Percentiles rank a stretch among this genome's conserved stretches.
Conservation (phyloP, 176 grass and related monocot genomes). For the Zoysia japonica region DNA sequence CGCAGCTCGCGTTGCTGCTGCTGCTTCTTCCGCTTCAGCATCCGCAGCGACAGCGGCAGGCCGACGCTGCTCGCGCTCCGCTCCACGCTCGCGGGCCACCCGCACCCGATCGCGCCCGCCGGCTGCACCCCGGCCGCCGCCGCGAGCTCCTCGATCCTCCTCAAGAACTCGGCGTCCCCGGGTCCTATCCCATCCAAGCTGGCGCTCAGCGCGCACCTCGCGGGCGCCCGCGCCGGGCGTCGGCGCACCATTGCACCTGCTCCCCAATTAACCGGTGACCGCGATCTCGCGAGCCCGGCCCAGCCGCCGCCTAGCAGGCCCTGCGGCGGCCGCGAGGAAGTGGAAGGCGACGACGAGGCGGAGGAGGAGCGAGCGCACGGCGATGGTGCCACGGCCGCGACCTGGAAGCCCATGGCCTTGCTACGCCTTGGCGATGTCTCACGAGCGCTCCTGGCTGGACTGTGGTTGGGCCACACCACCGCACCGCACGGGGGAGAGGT, state of each 20-base stretch:
- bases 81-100: slow-evolving; percentile 56
- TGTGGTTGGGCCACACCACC: slow-evolving; percentile 28
- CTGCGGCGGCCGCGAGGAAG: slow-evolving; percentile 30
- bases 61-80: slow-evolving; percentile 48
- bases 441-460: slow-evolving; percentile 21
- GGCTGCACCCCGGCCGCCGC: slow-evolving; percentile 21
- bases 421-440: not conserved
- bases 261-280: slow-evolving; percentile 27
- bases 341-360: slow-evolving; percentile 38
- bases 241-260: not conserved
- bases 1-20: not conserved
- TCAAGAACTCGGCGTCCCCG: slow-evolving; percentile 58
- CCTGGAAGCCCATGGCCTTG: slow-evolving; percentile 43
- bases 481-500: slow-evolving; percentile 10
- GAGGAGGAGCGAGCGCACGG: slow-evolving; percentile 31
- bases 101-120: slow-evolving; percentile 24
- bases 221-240: not conserved
- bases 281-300: slow-evolving; percentile 37
- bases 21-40: slow-evolving; percentile 84
- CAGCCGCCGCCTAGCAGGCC: slow-evolving; percentile 38
- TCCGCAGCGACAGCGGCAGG: slow-evolving; percentile 73
- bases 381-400: slow-evolving; percentile 38
- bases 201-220: slow-evolving; percentile 45
- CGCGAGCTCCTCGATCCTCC: slow-evolving; percentile 64
- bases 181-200: slow-evolving; percentile 48